Percentiles rank a stretch among this genome's conserved stretches.
phyloP scores from a whole-genome alignment of 2,329 filamentous ascomycete species.

The Fusarium setosum region DNA sequence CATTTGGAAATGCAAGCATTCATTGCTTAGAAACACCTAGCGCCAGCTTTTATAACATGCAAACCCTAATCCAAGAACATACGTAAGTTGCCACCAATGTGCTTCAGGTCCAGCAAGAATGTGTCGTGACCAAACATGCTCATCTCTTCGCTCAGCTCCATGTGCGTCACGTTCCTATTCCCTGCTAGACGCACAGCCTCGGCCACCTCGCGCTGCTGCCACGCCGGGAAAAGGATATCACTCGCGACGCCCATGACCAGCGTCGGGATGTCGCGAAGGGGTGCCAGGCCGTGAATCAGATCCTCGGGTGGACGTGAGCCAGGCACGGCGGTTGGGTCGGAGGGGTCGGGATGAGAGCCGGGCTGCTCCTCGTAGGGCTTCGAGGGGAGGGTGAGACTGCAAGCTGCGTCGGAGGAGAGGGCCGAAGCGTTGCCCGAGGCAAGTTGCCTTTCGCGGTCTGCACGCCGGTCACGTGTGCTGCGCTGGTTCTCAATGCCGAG shows the following conservation, averaged over 20 bases:
- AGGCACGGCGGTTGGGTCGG: slow-evolving; percentile 39
- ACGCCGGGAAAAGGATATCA: slow-evolving; percentile 96
- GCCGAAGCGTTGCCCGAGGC: slow-evolving; percentile 64
- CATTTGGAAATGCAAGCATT: background rate
- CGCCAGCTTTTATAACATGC: background rate
- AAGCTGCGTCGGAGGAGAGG: slow-evolving; percentile 54
- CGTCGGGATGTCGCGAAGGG: slow-evolving; percentile 80
- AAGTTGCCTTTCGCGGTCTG: slow-evolving; percentile 69
- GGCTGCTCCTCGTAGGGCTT: slow-evolving; percentile 88
- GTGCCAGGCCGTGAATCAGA: slow-evolving; percentile 78
- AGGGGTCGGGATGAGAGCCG: slow-evolving; percentile 53
- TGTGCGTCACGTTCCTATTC: slow-evolving; percentile 84
- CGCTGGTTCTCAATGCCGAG: slow-evolving; percentile 79
- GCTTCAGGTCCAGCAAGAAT: slow-evolving; percentile 90
- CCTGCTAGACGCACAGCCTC: slow-evolving; percentile 82
- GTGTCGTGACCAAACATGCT: slow-evolving; percentile 97
- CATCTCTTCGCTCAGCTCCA: slow-evolving; percentile 93
- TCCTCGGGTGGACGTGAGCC: slow-evolving; percentile 76
- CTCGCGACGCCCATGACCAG: slow-evolving; percentile 94
- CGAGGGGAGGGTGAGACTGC: slow-evolving; percentile 85
- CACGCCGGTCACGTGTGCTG: slow-evolving; percentile 70
- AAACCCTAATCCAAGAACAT: slow-evolving; percentile 75
- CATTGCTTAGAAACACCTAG: too few relatives aligned
- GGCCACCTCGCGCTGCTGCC: slow-evolving; percentile 96
- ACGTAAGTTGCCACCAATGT: slow-evolving; percentile 86